phyloP scores from a whole-genome alignment of 2,329 filamentous ascomycete genomes.

The Tolypocladium paradoxum region DNA sequence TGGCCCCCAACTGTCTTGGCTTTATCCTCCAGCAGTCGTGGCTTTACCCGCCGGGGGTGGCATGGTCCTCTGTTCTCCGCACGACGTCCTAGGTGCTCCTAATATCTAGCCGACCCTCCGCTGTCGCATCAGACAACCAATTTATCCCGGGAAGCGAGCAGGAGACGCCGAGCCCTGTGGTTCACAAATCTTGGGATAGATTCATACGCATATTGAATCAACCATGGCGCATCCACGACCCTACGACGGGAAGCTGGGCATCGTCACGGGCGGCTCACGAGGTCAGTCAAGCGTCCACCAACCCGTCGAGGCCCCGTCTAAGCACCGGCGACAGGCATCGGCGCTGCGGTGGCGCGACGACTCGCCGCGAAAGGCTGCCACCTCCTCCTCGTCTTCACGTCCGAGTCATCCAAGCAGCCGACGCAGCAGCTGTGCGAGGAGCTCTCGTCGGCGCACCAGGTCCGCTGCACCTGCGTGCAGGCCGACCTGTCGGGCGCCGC shows the following conservation, averaged over 20 bases:
- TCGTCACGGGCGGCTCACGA: conserved; percentile 23
- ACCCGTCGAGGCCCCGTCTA: not conserved
- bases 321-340: conserved; percentile 28
- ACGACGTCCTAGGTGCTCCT: not conserved
- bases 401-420: conserved; percentile 36
- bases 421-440: conserved; percentile 36
- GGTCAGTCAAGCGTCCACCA: conserved; percentile 9
- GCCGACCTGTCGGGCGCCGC: conserved; percentile 17
- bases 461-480: conserved; percentile 16
- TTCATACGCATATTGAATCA: not conserved
- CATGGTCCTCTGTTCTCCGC: not conserved
- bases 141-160: not conserved
- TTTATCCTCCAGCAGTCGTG: too few relatives aligned
- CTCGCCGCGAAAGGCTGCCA: conserved; percentile 51
- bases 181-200: not conserved
- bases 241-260: conserved; percentile 21
- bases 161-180: not conserved
- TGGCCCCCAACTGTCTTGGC: too few relatives aligned
- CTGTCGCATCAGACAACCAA: not conserved
- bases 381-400: conserved; percentile 50
- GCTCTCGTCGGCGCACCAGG: conserved; percentile 32
- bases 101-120: not conserved
- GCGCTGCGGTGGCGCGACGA: conserved; percentile 44
- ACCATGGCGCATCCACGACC: conserved; percentile 14
- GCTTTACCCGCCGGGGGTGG: too few relatives aligned